Percentiles rank a stretch among this genome's conserved stretches.
Evolutionary conservation across 202 grass and related monocot species (phyloP).

Genomic region (Carex arenaria): DNA sequence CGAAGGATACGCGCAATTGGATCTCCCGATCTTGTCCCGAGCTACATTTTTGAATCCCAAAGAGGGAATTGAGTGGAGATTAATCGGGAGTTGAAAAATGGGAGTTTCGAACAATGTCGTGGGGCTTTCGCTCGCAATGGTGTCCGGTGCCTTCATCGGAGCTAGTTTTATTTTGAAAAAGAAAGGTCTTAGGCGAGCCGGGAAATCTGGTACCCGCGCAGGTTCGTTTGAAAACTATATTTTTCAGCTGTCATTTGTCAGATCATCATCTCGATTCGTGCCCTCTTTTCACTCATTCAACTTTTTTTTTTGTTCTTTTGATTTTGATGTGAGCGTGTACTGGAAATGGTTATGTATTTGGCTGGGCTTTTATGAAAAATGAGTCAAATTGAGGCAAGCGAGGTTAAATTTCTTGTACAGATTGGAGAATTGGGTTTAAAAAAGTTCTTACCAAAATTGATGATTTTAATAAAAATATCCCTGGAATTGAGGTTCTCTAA

Average conservation of each 20-base stretch:
- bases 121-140: conserved; percentile 60
- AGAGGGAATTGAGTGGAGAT: neutral
- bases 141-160: conserved; percentile 83
- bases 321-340: neutral
- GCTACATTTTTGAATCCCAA: neutral
- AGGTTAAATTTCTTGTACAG: neutral
- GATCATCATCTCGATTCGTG: neutral
- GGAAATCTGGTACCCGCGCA: conserved; percentile 53
- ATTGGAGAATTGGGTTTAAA: neutral
- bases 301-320: neutral
- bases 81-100: neutral
- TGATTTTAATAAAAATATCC: neutral
- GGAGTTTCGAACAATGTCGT: conserved; percentile 66
- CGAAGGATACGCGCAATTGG: neutral
- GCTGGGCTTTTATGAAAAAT: neutral
- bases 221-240: conserved; percentile 29
- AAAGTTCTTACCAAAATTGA: neutral
- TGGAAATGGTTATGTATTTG: neutral
- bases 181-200: conserved; percentile 76
- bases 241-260: neutral
- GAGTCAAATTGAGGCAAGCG: neutral
- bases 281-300: neutral
- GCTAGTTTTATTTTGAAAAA: conserved; percentile 98
- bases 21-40: neutral
- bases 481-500: neutral